A percentile compares a stretch with the other conserved stretches of the same genome.
These are phyloP conservation scores for Blastomyces silverae DNA, from an alignment of 2,329 filamentous ascomycete species.

Conservation along the genomic window DNA sequence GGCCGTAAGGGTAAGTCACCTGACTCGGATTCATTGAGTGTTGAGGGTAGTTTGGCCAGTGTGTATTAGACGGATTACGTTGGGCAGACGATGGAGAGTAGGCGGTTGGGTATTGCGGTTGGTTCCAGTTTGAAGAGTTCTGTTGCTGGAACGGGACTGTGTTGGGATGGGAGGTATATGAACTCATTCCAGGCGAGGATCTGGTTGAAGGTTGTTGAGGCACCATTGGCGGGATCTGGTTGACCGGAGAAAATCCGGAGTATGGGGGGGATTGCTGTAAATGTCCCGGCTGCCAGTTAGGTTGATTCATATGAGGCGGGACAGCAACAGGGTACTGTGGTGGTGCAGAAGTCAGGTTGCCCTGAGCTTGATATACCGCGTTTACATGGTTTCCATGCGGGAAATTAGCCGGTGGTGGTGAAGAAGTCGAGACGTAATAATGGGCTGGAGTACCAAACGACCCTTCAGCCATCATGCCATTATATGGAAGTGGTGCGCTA, in stretches of 20 bases:
- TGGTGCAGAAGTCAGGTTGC: conserved; percentile 29
- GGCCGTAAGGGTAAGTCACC: conserved; percentile 66
- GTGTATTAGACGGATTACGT: conserved; percentile 36
- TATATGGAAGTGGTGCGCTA: conserved; percentile 30
- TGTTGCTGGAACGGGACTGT: conserved; percentile 32
- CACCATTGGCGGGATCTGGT: conserved; percentile 35
- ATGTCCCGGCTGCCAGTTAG: conserved; percentile 33
- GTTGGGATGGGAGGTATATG: conserved; percentile 32
- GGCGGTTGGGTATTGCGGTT: conserved; percentile 28
- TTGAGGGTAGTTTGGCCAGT: conserved; percentile 36
- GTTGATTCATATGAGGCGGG: conserved; percentile 32
- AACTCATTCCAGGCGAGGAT: conserved; percentile 36
- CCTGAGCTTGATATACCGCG: conserved; percentile 31
- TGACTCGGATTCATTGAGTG: conserved; percentile 35
- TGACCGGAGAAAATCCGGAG: conserved; percentile 35
- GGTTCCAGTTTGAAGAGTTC: conserved; percentile 29
- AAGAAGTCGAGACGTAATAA: conserved; percentile 34
- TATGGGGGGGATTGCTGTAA: conserved; percentile 34
- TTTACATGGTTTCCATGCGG: conserved; percentile 28
- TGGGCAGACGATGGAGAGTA: conserved; percentile 28
- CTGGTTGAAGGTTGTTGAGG: conserved; percentile 33
- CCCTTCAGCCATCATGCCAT: conserved; percentile 28
- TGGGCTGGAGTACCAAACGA: conserved; percentile 29
- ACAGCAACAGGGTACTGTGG: conserved; percentile 34
- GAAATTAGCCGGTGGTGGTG: conserved; percentile 28